phyloP scores from a whole-genome alignment of 2,329 filamentous ascomycete species.

The Macroventuria anomochaeta region DNA sequence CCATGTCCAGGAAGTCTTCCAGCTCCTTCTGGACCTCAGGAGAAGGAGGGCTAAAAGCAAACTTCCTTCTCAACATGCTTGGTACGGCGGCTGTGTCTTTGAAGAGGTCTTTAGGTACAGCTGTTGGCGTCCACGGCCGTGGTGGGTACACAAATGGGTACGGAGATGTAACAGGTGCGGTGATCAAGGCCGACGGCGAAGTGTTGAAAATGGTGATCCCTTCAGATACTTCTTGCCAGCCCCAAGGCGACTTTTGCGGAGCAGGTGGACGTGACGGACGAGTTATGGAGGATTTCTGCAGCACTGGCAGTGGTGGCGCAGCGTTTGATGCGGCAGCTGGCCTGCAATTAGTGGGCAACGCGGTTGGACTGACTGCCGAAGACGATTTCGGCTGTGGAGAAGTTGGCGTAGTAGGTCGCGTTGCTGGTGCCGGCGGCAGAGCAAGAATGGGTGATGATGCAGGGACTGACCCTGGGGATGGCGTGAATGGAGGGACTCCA shows the following conservation, averaged over 20 bases:
- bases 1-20: conserved; percentile 27
- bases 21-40: conserved; percentile 9
- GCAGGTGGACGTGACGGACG: not conserved
- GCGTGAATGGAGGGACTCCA: not conserved
- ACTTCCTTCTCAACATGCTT: not conserved
- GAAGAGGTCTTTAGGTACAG: not conserved
- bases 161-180: conserved; percentile 12
- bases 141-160: conserved; percentile 11
- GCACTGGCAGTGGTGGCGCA: not conserved
- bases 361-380: no score
- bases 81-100: not conserved
- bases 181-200: conserved; percentile 4
- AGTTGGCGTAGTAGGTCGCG: not conserved
- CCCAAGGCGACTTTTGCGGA: not conserved
- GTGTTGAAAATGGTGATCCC: not conserved
- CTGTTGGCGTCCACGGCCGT: not conserved
- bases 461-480: not conserved
- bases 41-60: not conserved
- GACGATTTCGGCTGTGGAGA: not conserved
- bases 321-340: not conserved
- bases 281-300: not conserved
- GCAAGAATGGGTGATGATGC: not conserved
- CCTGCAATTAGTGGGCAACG: not conserved
- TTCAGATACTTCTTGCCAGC: conserved; percentile 4
- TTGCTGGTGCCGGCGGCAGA: not conserved